Percentiles rank a stretch among this genome's conserved stretches.
Evolutionary conservation across 208 protist species (phyloP).

Genomic region (Trypanosoma boissoni): DNA sequence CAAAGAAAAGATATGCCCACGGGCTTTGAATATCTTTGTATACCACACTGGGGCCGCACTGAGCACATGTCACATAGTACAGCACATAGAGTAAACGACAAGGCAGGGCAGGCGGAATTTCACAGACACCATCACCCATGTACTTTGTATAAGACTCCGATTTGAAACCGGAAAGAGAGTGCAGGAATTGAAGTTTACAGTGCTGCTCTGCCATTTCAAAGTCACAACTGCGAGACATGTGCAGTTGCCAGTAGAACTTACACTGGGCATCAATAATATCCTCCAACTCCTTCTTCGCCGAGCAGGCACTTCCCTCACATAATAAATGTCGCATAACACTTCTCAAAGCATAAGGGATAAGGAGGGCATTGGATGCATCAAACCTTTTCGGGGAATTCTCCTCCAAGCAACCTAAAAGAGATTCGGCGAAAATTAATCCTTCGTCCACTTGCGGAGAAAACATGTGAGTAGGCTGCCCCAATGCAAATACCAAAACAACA

Average conservation of each 20-base stretch:
- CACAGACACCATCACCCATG: not conserved
- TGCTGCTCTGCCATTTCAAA: not conserved
- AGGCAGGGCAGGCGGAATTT: conserved; percentile 1
- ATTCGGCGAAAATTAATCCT: conserved; percentile 1
- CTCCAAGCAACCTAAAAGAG: conserved; percentile 18
- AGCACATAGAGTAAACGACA: conserved; percentile 6
- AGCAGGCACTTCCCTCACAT: not conserved
- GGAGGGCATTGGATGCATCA: not conserved
- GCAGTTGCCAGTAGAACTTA: not conserved
- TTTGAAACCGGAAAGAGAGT: not conserved
- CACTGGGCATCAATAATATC: not conserved
- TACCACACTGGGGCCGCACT: not conserved
- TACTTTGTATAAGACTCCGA: not conserved
- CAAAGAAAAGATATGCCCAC: conserved; percentile 18
- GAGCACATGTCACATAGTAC: conserved; percentile 16
- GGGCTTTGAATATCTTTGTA: not conserved
- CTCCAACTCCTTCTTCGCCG: not conserved
- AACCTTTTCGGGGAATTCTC: not conserved
- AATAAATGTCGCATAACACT: not conserved
- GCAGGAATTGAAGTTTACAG: not conserved
- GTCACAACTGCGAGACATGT: not conserved
- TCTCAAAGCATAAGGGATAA: not conserved
- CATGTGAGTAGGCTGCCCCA: not conserved
- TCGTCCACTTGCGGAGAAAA: not conserved
- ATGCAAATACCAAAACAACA: not conserved